phyloP scores from a whole-genome alignment of 148 eudicot genomes.

The Fagopyrum tataricum region DNA sequence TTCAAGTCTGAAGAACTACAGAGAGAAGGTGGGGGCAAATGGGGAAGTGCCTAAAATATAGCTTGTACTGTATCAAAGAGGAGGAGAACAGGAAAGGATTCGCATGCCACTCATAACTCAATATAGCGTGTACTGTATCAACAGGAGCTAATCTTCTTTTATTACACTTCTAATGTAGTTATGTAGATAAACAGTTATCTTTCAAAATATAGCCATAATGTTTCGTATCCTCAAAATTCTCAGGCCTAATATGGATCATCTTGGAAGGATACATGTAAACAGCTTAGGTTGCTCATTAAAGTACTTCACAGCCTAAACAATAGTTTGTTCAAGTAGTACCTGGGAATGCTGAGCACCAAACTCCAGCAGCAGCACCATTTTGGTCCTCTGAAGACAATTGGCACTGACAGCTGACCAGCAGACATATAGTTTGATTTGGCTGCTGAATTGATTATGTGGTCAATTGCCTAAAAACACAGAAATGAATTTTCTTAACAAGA shows the following conservation, averaged over 20 bases:
- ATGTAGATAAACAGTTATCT: background rate
- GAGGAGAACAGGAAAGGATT: too few species aligned
- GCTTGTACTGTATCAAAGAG: background rate
- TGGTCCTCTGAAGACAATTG: conserved; percentile 77
- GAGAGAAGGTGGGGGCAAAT: too few species aligned
- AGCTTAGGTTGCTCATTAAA: background rate
- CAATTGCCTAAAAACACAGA: conserved; percentile 50
- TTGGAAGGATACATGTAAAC: background rate
- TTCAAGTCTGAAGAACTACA: too few species aligned
- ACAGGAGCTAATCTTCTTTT: background rate
- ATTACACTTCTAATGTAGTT: background rate
- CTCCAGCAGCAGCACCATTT: conserved; percentile 91
- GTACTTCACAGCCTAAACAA: background rate
- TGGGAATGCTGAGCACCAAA: conserved; percentile 89
- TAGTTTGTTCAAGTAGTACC: conserved; percentile 25
- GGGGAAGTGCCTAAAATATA: too few species aligned
- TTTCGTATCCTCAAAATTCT: background rate
- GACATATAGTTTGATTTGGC: conserved; percentile 80
- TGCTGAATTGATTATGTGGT: conserved; percentile 78
- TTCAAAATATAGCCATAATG: background rate
- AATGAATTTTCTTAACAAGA: background rate
- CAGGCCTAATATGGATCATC: background rate
- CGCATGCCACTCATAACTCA: too few species aligned
- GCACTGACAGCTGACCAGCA: conserved; percentile 66
- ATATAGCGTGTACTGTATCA: background rate